Conservation (phyloP, 2,329 filamentous ascomycete species). For the Alternaria metachromatica region DNA sequence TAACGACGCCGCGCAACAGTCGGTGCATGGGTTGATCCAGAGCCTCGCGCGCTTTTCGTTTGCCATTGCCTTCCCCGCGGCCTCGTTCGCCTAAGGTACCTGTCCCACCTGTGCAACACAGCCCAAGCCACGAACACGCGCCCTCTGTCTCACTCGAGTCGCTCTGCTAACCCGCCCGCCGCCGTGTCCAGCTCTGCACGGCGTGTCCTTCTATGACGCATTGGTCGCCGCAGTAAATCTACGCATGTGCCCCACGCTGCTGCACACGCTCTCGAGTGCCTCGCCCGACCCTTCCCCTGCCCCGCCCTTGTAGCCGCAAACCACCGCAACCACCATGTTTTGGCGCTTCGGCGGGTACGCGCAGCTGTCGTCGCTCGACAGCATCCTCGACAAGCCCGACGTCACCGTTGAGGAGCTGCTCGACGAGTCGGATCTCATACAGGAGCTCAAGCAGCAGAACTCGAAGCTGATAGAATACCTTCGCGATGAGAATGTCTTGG, state of each 20-base stretch:
- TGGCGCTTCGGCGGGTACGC: conserved; percentile 99
- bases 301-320: conserved; percentile 35
- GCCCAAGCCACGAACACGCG: conserved; percentile 21
- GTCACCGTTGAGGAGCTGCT: conserved; percentile 95
- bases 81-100: conserved; percentile 25
- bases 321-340: conserved; percentile 77
- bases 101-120: conserved; percentile 24
- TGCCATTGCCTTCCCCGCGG: conserved; percentile 18
- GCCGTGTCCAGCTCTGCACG: conserved; percentile 15
- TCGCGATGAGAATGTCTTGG: conserved; percentile 82
- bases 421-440: conserved; percentile 93
- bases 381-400: conserved; percentile 92
- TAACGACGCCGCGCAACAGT: conserved; percentile 18
- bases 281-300: conserved; percentile 31
- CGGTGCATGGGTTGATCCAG: conserved; percentile 26
- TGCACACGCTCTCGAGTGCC: conserved; percentile 36
- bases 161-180: conserved; percentile 14
- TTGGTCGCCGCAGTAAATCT: conserved; percentile 18
- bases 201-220: conserved; percentile 21
- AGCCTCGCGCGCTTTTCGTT: conserved; percentile 17
- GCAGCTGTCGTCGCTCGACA: conserved; percentile 95
- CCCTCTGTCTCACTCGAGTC: conserved; percentile 16
- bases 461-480: conserved; percentile 96
- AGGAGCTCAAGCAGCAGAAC: conserved; percentile 98
- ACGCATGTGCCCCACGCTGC: conserved; percentile 32